Base-by-base conservation (phyloP, 208 protist species). In the Acanthamoeba divionensis region DNA sequence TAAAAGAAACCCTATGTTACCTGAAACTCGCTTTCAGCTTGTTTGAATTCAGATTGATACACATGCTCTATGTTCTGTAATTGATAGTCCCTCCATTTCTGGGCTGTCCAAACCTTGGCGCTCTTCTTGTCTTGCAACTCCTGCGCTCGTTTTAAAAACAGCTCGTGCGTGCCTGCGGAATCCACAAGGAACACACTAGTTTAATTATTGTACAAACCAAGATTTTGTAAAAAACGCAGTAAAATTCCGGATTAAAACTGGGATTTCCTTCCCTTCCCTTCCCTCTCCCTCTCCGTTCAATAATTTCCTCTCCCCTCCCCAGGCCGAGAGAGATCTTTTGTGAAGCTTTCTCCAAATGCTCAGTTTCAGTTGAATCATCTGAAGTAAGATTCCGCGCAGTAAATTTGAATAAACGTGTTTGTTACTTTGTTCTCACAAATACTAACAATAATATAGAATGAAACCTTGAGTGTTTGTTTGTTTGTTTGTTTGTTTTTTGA, bases 41-140 rank as follows among this genome's bases (percentile, higher is more conserved):
- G 91, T 24, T 89, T 48, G 54, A 60, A 73, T 41, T 93, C 89
- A 0, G 75, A 63, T 12, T 90, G 85, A 62, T 85, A 93, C 45
- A 91, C 91, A 62, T 90, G 89, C 15, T 90, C 44, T 47, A 93
- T 91, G 66, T 90, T 91, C 29, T 93, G 82, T 29, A 93, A 18
- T 55, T 93, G 91, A 57, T 91, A 93, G 55, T 91, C 83, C 55
- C 60, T 93, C 91, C 91, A 93, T 41, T 73, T 80, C 47, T 93
- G 71, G 66, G 91, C 91, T 0, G 90, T 60, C 33, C 50, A 50
- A 1, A 93, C 6, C 52, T 90, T 93, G 50, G 54, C 55, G 36
- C 90, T 80, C 52, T 73, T 91, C 54, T 91, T 91, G 10, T 26
- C 29, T 47, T 93, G 88, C 8, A 93, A 77, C n/a, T 93, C 91